Conservation (phyloP, 1,284 basidiomycete genomes). For the Moesziomyces aphidis region DNA sequence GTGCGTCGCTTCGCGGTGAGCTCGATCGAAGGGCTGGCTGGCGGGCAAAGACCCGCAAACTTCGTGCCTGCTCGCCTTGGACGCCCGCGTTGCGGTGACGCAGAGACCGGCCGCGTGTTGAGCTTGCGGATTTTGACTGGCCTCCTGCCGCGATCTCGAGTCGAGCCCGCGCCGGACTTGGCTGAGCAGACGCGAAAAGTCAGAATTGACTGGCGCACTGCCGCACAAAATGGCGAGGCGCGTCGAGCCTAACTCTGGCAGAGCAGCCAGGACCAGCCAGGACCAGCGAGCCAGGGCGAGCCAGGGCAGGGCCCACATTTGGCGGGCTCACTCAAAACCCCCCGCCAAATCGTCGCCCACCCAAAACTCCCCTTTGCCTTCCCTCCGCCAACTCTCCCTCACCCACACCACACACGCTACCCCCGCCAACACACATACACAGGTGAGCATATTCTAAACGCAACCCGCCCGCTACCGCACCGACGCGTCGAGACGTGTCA, state of each 20-base stretch:
- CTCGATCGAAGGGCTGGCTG: neutral
- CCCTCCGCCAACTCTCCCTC: slow-evolving; percentile 40
- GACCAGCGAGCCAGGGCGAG: neutral
- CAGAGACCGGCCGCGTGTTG: neutral
- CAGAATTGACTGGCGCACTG: neutral
- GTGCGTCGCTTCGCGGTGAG: too few species aligned
- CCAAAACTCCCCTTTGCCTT: slow-evolving; percentile 33
- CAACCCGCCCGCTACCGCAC: slow-evolving; percentile 11
- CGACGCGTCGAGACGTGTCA: slow-evolving; percentile 45
- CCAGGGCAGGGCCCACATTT: slow-evolving; percentile 5
- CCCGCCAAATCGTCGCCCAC: slow-evolving; percentile 28
- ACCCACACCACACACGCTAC: slow-evolving; percentile 33
- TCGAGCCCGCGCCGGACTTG: neutral
- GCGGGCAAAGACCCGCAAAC: slow-evolving; percentile 2
- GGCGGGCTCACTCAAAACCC: slow-evolving; percentile 40
- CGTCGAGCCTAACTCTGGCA: neutral
- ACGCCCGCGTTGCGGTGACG: neutral
- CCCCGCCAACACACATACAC: slow-evolving; percentile 18
- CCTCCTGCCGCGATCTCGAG: slow-evolving; percentile 14
- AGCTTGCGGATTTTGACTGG: slow-evolving; percentile 10
- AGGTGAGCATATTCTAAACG: slow-evolving; percentile 46
- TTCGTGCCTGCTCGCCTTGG: slow-evolving; percentile 3
- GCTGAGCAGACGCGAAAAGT: neutral
- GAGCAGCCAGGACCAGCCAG: neutral
- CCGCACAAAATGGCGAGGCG: neutral